Conservation (phyloP, 345 rosid species). For the Gossypium arboreum region DNA sequence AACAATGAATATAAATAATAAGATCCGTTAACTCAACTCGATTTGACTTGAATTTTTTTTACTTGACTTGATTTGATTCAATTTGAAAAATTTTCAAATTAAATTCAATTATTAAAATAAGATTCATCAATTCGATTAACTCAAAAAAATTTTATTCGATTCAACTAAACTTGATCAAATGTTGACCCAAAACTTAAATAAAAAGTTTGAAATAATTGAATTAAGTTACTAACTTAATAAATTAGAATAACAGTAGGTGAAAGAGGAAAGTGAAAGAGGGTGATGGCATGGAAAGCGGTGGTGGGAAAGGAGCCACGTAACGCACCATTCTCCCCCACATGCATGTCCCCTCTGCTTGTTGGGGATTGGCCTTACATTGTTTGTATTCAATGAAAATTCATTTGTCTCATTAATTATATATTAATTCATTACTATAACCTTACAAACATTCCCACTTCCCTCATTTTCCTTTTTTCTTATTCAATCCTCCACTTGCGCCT, state of each 20-base stretch:
- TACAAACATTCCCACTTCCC: neutral
- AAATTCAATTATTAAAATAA: rapidly evolving
- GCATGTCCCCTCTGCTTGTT: constrained; percentile 28
- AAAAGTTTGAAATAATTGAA: too few relatives aligned
- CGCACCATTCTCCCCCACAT: constrained; percentile 24
- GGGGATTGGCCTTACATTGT: constrained; percentile 22
- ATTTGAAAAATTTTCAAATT: too few relatives aligned
- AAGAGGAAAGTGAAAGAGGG: constrained; percentile 5
- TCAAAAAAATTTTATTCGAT: rapidly evolving
- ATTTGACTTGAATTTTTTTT: too few relatives aligned
- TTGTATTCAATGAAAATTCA: neutral
- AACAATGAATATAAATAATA: too few relatives aligned
- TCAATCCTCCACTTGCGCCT: too few relatives aligned
- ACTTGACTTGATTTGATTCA: too few relatives aligned
- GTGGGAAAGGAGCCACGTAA: constrained; percentile 29
- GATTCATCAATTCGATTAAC: too few relatives aligned
- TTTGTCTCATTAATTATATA: neutral
- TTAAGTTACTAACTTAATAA: too few relatives aligned
- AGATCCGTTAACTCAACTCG: too few relatives aligned
- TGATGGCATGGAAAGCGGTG: constrained; percentile 3
- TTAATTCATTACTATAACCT: neutral
- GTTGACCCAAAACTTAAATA: too few relatives aligned
- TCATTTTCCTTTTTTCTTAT: neutral
- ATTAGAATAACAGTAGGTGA: too few relatives aligned
- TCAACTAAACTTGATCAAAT: rapidly evolving